Conservation (phyloP, 768 basidiomycete species). For the Butyriboletus loyo region DNA sequence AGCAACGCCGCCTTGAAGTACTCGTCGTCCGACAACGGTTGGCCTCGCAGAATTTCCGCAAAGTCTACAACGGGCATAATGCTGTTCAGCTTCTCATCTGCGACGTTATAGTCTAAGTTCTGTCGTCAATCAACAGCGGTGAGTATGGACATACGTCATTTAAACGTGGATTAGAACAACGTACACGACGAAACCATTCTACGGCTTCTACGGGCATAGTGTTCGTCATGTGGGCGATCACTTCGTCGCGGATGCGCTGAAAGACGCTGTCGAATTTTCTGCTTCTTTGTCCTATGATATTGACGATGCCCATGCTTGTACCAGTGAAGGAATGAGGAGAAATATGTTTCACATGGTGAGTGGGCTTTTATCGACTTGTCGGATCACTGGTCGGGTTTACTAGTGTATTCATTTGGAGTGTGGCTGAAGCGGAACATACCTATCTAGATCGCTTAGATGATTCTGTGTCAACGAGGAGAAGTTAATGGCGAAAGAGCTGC, state of each 20-base stretch:
- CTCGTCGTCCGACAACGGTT: neutral
- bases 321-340: neutral
- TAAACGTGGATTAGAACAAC: neutral
- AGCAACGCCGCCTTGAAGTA: neutral
- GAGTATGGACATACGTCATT: neutral
- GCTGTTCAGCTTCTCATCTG: neutral
- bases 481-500: neutral
- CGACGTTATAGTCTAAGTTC: neutral
- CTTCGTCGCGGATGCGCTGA: neutral
- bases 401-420: neutral
- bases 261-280: neutral
- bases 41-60: neutral
- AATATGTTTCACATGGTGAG: neutral
- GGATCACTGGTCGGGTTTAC: neutral
- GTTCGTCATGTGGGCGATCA: neutral
- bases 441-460: neutral
- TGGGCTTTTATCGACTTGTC: neutral
- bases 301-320: neutral
- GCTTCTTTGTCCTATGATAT: neutral
- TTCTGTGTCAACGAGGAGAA: neutral
- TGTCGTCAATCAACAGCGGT: neutral
- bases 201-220: neutral
- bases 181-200: neutral
- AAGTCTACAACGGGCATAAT: neutral
- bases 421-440: neutral